These are phyloP conservation scores for Apiospora marii DNA, from an alignment of 2,329 filamentous ascomycete species.

Conservation along the genomic window DNA sequence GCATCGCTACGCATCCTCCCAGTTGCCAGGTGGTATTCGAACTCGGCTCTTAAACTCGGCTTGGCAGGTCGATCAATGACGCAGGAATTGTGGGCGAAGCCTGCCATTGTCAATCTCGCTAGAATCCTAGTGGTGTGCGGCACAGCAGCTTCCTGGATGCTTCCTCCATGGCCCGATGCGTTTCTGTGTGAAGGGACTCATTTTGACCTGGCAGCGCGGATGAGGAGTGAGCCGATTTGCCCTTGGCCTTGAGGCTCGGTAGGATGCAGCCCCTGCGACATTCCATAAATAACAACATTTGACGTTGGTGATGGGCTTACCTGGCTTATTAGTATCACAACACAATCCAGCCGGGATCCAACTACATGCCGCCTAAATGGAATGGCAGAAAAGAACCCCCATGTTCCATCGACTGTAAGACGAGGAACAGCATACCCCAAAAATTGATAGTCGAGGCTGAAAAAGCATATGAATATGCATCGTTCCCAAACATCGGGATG, in stretches of 20 bases:
- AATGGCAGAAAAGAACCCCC: neutral
- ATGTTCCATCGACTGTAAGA: neutral
- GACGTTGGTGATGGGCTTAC: slow-evolving; percentile 4
- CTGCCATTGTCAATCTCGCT: slow-evolving; percentile 5
- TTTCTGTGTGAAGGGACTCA: neutral
- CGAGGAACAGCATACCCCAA: neutral
- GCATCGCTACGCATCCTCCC: neutral
- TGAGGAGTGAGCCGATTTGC: neutral
- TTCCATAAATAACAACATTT: neutral
- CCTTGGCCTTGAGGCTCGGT: neutral
- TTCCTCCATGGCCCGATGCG: neutral
- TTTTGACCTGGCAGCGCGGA: neutral
- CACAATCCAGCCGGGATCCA: neutral
- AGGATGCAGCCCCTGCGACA: slow-evolving; percentile 8
- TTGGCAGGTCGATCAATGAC: slow-evolving; percentile 16
- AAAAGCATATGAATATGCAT: neutral
- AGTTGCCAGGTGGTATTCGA: neutral
- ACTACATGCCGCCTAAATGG: neutral
- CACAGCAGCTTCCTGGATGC: neutral
- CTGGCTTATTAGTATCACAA: neutral
- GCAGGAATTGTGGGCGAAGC: neutral
- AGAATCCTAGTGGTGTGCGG: neutral
- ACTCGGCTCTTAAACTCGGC: neutral
- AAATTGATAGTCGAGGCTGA: neutral
- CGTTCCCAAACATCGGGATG: neutral